Evolutionary conservation across 1,284 basidiomycete genomes (phyloP), one percentile per base, ranked within the genome.

Genomic region (Volvariella volvacea): DNA sequence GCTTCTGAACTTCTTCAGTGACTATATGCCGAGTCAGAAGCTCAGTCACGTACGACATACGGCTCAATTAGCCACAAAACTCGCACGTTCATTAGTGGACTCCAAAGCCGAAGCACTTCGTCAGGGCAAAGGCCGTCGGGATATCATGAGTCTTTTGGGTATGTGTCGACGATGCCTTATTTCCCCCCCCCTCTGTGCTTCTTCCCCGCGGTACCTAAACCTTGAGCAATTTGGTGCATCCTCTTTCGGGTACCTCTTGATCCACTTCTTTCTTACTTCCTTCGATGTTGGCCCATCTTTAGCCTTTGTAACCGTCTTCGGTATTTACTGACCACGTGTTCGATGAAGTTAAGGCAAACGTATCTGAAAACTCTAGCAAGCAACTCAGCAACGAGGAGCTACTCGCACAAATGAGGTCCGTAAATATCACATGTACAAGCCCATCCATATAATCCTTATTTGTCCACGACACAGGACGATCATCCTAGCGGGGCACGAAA

Each of bases 261-360:
- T n/a, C n/a, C n/a, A n/a, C n/a, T 28, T 28, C 25, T 31, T 14
- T n/a, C n/a, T 25, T 25, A 21, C 38, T 3, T 16, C 9, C 21
- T 22, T 20, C 0, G 39, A 30, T 28, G 19, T n/a, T n/a, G n/a
- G n/a, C n/a, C n/a, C n/a, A n/a, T n/a, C n/a, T n/a, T n/a, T n/a
- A n/a, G n/a, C n/a, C n/a, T n/a, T n/a, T n/a, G n/a, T n/a, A n/a
- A n/a, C n/a, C n/a, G n/a, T n/a, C n/a, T n/a, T n/a, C n/a, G n/a
- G n/a, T n/a, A n/a, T n/a, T n/a, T n/a, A n/a, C n/a, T n/a, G n/a
- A n/a, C n/a, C n/a, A n/a, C n/a, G n/a, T n/a, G n/a, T n/a, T n/a
- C 19, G 9, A n/a, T 22, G 25, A 3, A 79, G 79, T 79, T 38
- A 71, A 68, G 53, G 76, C 78, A 4, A 80, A 80, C 48, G 61